These are phyloP conservation scores for Leccinum angustisporum DNA, from an alignment of 1,284 basidiomycete genomes.

Conservation along the genomic window DNA sequence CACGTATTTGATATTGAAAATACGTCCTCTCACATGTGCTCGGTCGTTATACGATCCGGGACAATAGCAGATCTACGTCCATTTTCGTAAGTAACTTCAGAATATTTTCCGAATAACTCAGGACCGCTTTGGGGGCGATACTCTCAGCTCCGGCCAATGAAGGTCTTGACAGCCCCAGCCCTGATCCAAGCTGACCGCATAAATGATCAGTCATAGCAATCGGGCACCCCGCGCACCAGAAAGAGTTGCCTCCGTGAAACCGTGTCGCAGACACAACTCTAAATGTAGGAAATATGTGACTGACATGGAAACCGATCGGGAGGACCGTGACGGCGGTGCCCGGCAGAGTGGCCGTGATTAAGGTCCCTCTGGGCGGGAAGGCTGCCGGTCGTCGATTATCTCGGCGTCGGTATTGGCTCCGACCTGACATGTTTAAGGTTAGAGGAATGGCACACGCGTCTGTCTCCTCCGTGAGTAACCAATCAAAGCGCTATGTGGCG, in stretches of 20 bases:
- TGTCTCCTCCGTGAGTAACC: slow-evolving; percentile 25
- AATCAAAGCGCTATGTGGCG: slow-evolving; percentile 24
- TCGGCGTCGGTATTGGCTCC: slow-evolving; percentile 26
- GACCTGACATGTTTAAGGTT: slow-evolving; percentile 28
- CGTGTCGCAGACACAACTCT: slow-evolving; percentile 6
- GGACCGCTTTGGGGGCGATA: slow-evolving; percentile 19
- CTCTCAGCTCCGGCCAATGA: slow-evolving; percentile 24
- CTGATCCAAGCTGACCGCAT: slow-evolving; percentile 18
- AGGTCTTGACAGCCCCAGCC: slow-evolving; percentile 16
- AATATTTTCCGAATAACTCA: slow-evolving; percentile 19
- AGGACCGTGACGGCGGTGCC: slow-evolving; percentile 26
- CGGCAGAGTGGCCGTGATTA: slow-evolving; percentile 22
- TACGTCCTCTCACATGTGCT: slow-evolving; percentile 34
- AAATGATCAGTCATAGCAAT: slow-evolving; percentile 15
- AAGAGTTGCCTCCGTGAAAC: slow-evolving; percentile 22
- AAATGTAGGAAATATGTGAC: slow-evolving; percentile 14
- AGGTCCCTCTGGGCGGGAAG: slow-evolving; percentile 12
- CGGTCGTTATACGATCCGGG: slow-evolving; percentile 30
- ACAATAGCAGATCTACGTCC: slow-evolving; percentile 30
- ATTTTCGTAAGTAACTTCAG: slow-evolving; percentile 22
- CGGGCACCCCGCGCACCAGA: slow-evolving; percentile 17
- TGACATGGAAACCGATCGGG: slow-evolving; percentile 25
- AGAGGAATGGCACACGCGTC: slow-evolving; percentile 16
- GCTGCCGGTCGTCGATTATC: slow-evolving; percentile 22
- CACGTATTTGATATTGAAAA: slow-evolving; percentile 36